Conservation (phyloP, 192 early-diverging fungal genomes). For the Backusella luteola region DNA sequence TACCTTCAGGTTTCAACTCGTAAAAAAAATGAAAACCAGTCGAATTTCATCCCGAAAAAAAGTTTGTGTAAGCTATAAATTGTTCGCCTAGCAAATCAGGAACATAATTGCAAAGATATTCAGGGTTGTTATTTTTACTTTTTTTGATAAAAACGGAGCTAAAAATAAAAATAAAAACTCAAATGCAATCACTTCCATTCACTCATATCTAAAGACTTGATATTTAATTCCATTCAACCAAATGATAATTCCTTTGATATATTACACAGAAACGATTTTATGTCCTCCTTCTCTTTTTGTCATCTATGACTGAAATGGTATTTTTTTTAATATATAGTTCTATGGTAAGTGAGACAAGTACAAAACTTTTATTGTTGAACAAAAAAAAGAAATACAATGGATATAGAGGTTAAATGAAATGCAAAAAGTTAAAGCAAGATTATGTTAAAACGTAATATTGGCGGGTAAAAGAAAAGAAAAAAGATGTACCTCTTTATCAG, state of each 20-base stretch:
- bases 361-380: neutral
- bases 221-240: neutral
- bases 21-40: neutral
- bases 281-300: neutral
- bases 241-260: neutral
- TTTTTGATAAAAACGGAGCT: neutral
- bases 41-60: neutral
- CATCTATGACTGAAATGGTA: neutral
- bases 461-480: neutral
- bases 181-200: neutral
- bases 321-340: neutral
- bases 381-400: neutral
- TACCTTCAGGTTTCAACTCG: neutral
- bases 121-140: neutral
- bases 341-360: neutral
- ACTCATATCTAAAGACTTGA: neutral
- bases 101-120: neutral
- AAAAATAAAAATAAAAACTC: neutral
- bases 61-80: neutral
- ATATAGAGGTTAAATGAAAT: neutral
- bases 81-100: neutral
- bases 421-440: neutral
- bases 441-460: neutral
- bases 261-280: neutral
- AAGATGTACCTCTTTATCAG: neutral